Conservation (phyloP, 768 basidiomycete genomes). For the Trametes coccinea region DNA sequence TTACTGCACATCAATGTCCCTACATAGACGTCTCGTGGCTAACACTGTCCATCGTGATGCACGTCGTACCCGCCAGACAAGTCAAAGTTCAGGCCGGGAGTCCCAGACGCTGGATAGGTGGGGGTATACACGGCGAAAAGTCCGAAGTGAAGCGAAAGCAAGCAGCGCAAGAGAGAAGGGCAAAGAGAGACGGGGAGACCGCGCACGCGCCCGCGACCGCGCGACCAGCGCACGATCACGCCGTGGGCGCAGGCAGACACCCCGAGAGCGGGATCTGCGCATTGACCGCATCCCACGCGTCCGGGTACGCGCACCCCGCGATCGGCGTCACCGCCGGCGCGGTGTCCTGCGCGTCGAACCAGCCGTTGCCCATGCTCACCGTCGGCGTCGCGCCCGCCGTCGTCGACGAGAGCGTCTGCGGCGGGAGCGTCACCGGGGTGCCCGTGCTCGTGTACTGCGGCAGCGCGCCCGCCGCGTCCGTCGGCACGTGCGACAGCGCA, state of each 20-base stretch:
- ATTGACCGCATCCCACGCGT: constrained; percentile 53
- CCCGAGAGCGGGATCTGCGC: constrained; percentile 24
- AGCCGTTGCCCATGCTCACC: constrained; percentile 50
- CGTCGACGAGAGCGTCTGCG: constrained; percentile 43
- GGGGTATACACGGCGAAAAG: neutral
- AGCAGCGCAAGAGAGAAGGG: too few relatives aligned
- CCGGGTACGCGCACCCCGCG: constrained; percentile 60
- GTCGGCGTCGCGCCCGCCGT: constrained; percentile 44
- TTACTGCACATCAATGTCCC: neutral
- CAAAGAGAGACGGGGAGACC: too few relatives aligned
- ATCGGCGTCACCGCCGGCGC: constrained; percentile 57
- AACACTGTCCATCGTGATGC: neutral
- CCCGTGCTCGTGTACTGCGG: constrained; percentile 67
- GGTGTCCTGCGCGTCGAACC: constrained; percentile 52
- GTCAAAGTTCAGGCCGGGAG: neutral
- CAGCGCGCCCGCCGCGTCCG: constrained; percentile 45
- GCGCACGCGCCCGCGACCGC: too few relatives aligned
- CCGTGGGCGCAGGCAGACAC: constrained; percentile 27
- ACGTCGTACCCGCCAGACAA: neutral
- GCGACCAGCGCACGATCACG: neutral
- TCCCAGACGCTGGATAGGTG: too few relatives aligned
- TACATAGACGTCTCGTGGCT: neutral
- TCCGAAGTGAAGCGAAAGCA: neutral
- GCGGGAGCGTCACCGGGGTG: constrained; percentile 51
- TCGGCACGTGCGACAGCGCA: constrained; percentile 51